Conservation (phyloP, 1,139 yeast genomes). For the Spencermartinsiella ligniputridi region DNA sequence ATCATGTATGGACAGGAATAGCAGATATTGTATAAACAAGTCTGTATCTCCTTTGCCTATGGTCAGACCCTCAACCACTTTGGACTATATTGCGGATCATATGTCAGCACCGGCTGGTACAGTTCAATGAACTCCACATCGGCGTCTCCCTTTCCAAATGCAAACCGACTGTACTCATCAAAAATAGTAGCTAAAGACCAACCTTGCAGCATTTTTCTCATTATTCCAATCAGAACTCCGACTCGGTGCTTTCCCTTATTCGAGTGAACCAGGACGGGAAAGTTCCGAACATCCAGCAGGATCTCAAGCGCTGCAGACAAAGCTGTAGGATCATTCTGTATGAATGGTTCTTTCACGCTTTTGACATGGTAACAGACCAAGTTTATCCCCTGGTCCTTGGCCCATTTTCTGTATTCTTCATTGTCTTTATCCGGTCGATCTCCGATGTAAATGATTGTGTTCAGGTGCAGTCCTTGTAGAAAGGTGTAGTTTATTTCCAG, state of each 20-base stretch:
- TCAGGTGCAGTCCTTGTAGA: conserved; percentile 61
- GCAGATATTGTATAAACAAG: no score
- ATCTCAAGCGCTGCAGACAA: conserved; percentile 59
- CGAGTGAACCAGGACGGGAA: conserved; percentile 85
- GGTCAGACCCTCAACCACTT: conserved; percentile 26
- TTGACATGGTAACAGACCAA: conserved; percentile 63
- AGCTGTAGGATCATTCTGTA: conserved; percentile 52
- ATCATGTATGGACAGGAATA: no score
- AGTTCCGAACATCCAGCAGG: conserved; percentile 64
- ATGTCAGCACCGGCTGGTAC: conserved; percentile 25
- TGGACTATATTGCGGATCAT: conserved; percentile 31
- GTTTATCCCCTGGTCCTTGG: conserved; percentile 49
- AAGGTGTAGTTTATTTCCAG: conserved; percentile 79
- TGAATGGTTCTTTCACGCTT: conserved; percentile 72
- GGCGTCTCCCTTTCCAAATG: conserved; percentile 88
- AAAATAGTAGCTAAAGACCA: conserved; percentile 93
- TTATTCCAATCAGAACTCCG: conserved; percentile 84
- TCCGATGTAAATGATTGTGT: conserved; percentile 75
- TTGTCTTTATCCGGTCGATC: conserved; percentile 55
- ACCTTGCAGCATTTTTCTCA: conserved; percentile 80
- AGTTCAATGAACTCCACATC: conserved; percentile 58
- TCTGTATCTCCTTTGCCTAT: no score
- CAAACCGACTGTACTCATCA: conserved; percentile 89
- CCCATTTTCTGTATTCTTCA: conserved; percentile 61
- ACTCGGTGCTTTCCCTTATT: conserved; percentile 95